These are phyloP conservation scores for Carex myosuroides DNA, from an alignment of 176 grass and related monocot genomes.

Conservation along the genomic window DNA sequence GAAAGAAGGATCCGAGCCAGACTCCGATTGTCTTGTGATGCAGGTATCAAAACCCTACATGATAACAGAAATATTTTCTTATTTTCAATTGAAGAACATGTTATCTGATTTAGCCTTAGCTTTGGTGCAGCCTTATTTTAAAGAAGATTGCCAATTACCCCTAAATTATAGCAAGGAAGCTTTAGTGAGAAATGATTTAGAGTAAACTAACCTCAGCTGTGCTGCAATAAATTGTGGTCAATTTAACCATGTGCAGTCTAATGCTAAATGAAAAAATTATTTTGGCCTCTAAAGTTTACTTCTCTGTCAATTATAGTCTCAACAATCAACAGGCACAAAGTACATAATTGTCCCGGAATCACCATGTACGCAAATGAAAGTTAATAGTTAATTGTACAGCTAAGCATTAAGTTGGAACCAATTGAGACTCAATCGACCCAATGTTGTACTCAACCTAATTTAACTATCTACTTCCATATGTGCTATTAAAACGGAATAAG, in stretches of 20 bases:
- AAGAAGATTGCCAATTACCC: neutral
- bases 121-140: neutral
- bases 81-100: neutral
- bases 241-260: neutral
- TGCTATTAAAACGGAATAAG: neutral
- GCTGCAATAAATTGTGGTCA: neutral
- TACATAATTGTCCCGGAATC: neutral
- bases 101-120: neutral
- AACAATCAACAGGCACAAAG: neutral
- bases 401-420: neutral
- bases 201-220: neutral
- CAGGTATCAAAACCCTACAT: constrained; percentile 30
- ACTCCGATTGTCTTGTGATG: constrained; percentile 38
- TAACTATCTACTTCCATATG: neutral
- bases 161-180: neutral
- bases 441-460: neutral
- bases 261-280: neutral
- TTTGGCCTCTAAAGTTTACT: neutral
- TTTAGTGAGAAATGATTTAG: neutral
- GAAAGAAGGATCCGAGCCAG: constrained; percentile 56
- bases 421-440: neutral
- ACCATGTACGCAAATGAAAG: neutral
- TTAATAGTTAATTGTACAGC: neutral
- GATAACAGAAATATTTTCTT: neutral
- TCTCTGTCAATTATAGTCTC: neutral